Evolutionary conservation across 1,284 basidiomycete genomes (phyloP), one percentile per base, ranked within the genome.

Genomic region (Microstroma glucosiphilum): DNA sequence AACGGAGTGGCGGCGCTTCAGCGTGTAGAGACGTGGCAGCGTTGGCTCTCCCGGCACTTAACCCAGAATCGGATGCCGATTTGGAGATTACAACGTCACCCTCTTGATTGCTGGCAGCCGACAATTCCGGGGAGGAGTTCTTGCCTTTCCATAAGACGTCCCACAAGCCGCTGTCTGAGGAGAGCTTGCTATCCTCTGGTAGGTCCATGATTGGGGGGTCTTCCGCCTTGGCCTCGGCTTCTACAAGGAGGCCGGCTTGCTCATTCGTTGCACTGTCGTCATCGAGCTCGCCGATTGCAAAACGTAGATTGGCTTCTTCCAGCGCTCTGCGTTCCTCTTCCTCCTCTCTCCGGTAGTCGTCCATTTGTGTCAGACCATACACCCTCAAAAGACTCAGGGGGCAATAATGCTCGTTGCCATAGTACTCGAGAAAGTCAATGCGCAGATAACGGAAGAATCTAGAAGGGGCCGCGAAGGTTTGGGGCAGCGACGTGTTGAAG

Each of bases 331-430:
- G 64, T 65, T 80, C 79, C 46, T 66, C 68, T 54, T 77, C 72
- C 30, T 86, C 85, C 64, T 92, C 91, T 87, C 90, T 89, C 71
- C 94, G 91, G 19, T 69, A 96, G 70, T 94, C 88, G 70, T 98
- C 94, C 71, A 97, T 87, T 81, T 97, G 92, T 12, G 93, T 97
- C 67, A 96, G 86, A 2, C 96, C 94, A 70, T 93, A 97, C 0
- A 96, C 92, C 40, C 92, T 87, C 30, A 98, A 84, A 0, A 97
- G 85, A 1, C 90, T 93, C 21, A 98, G 84, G 0, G 94, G 94
- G 74, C 94, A 98, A 78, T 94, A 98, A 81, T 89, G 97, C 80
- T 98, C 96, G 72, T 86, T 89, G 19, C 92, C 91, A 72, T 96
- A 98, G 77, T 93, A 89, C 0, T 91, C 89, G 57, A 89, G 85